Conservation (phyloP, 73 alveolate genomes). For the Effrenium voratum region DNA sequence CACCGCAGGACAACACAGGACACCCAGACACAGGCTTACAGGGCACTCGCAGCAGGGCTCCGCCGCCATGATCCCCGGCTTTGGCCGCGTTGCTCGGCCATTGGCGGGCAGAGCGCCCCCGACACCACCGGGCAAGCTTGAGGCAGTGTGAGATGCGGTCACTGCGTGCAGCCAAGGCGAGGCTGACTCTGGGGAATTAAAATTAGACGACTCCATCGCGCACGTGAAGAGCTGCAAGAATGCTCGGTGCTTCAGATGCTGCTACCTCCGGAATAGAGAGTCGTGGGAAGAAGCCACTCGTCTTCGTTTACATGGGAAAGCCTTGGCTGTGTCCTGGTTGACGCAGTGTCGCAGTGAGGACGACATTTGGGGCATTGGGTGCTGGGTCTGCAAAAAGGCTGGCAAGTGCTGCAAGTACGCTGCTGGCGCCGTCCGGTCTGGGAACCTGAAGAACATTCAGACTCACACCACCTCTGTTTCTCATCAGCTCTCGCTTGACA, state of each 20-base stretch:
- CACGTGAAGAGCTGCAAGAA: neutral
- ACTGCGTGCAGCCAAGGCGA: neutral
- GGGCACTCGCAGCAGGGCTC: no score
- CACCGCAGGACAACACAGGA: no score
- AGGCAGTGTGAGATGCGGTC: neutral
- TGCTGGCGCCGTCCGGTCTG: neutral
- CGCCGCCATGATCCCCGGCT: neutral
- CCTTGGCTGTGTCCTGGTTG: neutral
- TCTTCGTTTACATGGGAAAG: neutral
- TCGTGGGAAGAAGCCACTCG: neutral
- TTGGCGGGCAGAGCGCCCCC: neutral
- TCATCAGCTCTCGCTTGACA: neutral
- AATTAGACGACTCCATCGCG: neutral
- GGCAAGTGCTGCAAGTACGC: neutral
- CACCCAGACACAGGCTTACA: no score
- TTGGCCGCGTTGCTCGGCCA: neutral
- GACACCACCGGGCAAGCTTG: neutral
- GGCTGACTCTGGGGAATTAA: neutral
- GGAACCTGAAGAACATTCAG: neutral
- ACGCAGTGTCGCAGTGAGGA: neutral
- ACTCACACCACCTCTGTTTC: neutral
- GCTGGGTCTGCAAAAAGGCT: neutral
- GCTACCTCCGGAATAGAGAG: neutral
- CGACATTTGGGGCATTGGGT: neutral
- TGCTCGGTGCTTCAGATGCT: neutral